These are phyloP conservation scores for Potentilla sterilis DNA, from an alignment of 306 rosid species.

Conservation along the genomic window DNA sequence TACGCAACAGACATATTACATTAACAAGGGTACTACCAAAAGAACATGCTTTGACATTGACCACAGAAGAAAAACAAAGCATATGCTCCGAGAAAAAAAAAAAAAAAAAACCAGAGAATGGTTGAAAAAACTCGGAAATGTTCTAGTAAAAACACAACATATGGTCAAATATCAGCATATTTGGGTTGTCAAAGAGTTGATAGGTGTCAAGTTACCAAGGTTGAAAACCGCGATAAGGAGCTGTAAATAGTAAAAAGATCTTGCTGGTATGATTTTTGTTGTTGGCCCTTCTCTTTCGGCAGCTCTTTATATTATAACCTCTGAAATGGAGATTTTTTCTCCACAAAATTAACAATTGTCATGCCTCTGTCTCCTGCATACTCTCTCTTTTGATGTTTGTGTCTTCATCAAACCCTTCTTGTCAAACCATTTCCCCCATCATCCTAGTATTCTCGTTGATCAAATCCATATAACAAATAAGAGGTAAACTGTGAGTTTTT, in stretches of 20 bases:
- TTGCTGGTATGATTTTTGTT: not conserved
- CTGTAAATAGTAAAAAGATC: conserved; percentile 21
- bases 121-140: not conserved
- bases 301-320: conserved; percentile 12
- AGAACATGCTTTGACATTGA: too few species aligned
- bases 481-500: not conserved
- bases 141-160: not conserved
- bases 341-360: conserved; percentile 7
- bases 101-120: not conserved
- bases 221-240: not conserved
- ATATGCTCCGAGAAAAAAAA: not conserved
- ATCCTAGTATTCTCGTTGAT: not conserved
- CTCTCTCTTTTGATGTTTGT: not conserved
- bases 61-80: not conserved
- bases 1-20: too few species aligned
- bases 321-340: conserved; percentile 9
- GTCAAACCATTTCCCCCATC: not conserved
- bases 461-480: not conserved
- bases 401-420: not conserved
- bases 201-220: conserved; percentile 1
- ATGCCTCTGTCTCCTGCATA: not conserved
- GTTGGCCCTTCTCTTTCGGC: conserved; percentile 23
- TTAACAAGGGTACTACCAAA: too few species aligned
- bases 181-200: not conserved
- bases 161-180: not conserved